Evolutionary conservation across 345 rosid species (phyloP), one percentile per base, ranked within the genome.

Genomic region (Eucalyptus rudis): DNA sequence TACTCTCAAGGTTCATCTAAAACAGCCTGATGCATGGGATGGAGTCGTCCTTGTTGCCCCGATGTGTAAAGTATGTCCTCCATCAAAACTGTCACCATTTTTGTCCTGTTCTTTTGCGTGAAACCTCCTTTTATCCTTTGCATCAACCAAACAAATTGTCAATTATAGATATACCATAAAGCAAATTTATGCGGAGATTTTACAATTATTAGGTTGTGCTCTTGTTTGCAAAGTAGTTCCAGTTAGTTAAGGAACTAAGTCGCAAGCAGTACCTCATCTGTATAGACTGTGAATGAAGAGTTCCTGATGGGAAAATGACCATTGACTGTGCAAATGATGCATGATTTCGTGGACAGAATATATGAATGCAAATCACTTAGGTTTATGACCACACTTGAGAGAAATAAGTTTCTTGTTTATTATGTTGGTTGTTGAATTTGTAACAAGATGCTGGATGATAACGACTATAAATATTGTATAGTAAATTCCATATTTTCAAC

Each of bases 1-100:
- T 91, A 90, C 99, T 59, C 92, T 97, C 88, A 97, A 96, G 92
- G 95, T 89, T 89, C 98, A 96, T 91, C 91, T 96, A 43, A 96
- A 93, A 92, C 94, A 94, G 90, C 97, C 97, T 10, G 86, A n/a
- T n/a, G 95, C 91, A 87, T 96, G 99, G 99, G 97, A 97, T 91
- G 99, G 99, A 88, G 90, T 97, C 59, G 58, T 97, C 89, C 98
- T 97, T 89, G 96, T 96, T 20, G 99, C 99, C 24, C 99, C 99
- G 40, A 96, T 97, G 99, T 97, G 99, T 92, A 96, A 95, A 94
- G 99, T 97, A 94, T 93, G 92, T 87, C 43, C 62, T 20, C 90
- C 54, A 15, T 89, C 87, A 44, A 71, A 19, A 45, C 52, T 89
- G 25, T 81, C 22, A 20, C 40, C 27, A 7, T 52, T 50, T 86